Evolutionary conservation across 371 early-diverging fungal species (phyloP).

Genomic region (Dichotomocladium elegans): DNA sequence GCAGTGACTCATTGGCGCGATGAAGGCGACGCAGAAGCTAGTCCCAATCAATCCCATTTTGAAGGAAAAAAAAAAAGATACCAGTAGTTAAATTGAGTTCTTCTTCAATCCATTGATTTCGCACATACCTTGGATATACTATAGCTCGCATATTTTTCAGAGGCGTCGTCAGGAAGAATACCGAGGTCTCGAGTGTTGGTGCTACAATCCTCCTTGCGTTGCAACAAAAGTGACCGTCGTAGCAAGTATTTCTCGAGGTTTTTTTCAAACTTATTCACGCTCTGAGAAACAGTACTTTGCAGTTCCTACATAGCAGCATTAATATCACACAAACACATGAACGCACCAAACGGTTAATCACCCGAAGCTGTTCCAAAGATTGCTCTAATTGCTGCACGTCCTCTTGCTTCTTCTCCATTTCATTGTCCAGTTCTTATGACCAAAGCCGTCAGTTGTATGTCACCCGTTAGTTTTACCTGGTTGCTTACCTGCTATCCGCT

Average conservation of each 20-base stretch:
- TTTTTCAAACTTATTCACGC: conserved; percentile 51
- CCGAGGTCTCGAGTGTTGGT: conserved; percentile 92
- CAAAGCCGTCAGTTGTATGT: not conserved
- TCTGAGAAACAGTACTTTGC: conserved; percentile 17
- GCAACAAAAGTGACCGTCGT: conserved; percentile 68
- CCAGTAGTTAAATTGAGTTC: not conserved
- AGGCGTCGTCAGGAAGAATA: conserved; percentile 94
- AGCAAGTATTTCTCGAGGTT: conserved; percentile 73
- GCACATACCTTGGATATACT: conserved; percentile 45
- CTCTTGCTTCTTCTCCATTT: conserved; percentile 33
- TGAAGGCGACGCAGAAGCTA: conserved; percentile 73
- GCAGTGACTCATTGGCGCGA: conserved; percentile 78
- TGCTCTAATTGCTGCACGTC: conserved; percentile 30
- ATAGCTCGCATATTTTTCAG: conserved; percentile 61
- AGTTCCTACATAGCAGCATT: conserved; percentile 14
- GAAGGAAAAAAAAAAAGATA: not conserved
- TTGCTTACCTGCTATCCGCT: conserved; percentile 23
- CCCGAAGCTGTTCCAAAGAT: conserved; percentile 55
- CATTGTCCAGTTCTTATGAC: conserved; percentile 30
- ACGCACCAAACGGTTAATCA: conserved; percentile 21
- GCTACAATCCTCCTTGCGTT: conserved; percentile 85
- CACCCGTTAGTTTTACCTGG: not conserved
- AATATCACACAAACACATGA: too few relatives aligned
- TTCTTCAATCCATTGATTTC: not conserved
- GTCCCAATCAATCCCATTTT: not conserved